A percentile compares a stretch with the other conserved stretches of the same genome.
Evolutionary conservation across 1,284 basidiomycete genomes (phyloP).

Genomic region (Hypsizygus ulmarius): DNA sequence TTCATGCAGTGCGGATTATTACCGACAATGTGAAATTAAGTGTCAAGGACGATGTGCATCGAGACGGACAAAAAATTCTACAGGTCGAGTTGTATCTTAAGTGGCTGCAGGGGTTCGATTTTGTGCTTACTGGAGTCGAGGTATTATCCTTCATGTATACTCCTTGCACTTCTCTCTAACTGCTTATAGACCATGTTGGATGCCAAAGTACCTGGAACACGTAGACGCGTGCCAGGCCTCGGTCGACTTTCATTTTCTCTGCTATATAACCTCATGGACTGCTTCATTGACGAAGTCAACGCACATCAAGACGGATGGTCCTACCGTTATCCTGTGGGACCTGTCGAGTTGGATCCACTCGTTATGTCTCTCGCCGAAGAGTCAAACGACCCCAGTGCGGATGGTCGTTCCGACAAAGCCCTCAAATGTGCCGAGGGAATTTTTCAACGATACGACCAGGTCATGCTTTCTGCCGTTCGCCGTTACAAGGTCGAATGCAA

Average conservation of each 20-base stretch:
- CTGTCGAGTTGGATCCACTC: conserved; percentile 27
- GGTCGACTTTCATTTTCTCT: conserved; percentile 37
- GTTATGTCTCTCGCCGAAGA: conserved; percentile 42
- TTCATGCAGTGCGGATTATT: conserved; percentile 24
- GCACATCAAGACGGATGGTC: conserved; percentile 40
- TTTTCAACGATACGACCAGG: conserved; percentile 32
- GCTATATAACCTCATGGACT: conserved; percentile 38
- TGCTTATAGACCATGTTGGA: conserved; percentile 29
- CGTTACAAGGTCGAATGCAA: conserved; percentile 39
- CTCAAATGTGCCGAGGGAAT: conserved; percentile 32
- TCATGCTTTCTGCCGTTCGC: conserved; percentile 32
- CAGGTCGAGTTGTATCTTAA: conserved; percentile 39
- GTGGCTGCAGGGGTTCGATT: conserved; percentile 37
- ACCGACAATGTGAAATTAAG: conserved; percentile 30
- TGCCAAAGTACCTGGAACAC: conserved; percentile 33
- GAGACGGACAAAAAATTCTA: conserved; percentile 27
- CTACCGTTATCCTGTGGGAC: conserved; percentile 23
- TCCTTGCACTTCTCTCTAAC: conserved; percentile 5
- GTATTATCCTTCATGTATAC: conserved; percentile 18
- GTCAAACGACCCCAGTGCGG: conserved; percentile 36
- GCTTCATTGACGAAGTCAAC: conserved; percentile 40
- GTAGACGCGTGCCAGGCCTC: conserved; percentile 31
- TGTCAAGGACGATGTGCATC: conserved; percentile 26
- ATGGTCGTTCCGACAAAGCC: conserved; percentile 35
- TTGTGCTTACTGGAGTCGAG: conserved; percentile 34